phyloP scores from a whole-genome alignment of 345 rosid genomes.

The Murraya koenigii region DNA sequence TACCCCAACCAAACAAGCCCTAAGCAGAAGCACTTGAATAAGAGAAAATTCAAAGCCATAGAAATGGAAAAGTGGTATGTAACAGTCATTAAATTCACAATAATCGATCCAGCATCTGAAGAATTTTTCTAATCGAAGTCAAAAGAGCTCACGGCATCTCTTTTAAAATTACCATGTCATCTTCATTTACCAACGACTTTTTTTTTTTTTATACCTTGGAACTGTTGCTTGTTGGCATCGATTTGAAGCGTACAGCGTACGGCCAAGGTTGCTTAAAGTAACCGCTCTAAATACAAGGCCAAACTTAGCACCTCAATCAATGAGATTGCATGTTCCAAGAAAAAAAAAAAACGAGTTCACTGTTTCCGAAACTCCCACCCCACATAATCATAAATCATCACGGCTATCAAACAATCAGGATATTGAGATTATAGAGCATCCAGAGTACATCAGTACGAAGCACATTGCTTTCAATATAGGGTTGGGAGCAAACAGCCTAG shows the following conservation, averaged over 20 bases:
- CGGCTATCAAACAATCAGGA: too few relatives aligned
- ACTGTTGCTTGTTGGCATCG: background rate
- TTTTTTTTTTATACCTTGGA: background rate
- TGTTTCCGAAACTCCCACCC: too few relatives aligned
- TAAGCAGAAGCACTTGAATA: too few relatives aligned
- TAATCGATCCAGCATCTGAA: background rate
- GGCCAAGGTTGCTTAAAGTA: background rate
- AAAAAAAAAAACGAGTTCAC: background rate
- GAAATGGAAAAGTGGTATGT: too few relatives aligned
- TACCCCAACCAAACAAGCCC: too few relatives aligned
- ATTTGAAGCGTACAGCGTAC: background rate
- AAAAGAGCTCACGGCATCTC: background rate
- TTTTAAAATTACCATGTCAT: background rate
- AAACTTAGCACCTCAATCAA: background rate
- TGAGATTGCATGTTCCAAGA: background rate
- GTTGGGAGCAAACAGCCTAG: too few relatives aligned
- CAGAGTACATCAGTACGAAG: background rate
- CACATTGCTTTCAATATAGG: background rate
- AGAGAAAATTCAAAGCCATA: too few relatives aligned
- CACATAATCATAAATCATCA: too few relatives aligned
- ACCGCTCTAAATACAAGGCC: background rate
- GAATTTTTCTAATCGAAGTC: background rate
- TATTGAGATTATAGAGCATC: too few relatives aligned
- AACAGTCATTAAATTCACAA: background rate
- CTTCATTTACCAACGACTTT: background rate